Evolutionary conservation across 2,329 filamentous ascomycete species (phyloP), one percentile per base, ranked within the genome.

Genomic region (Magnaporthiopsis rhizophila): DNA sequence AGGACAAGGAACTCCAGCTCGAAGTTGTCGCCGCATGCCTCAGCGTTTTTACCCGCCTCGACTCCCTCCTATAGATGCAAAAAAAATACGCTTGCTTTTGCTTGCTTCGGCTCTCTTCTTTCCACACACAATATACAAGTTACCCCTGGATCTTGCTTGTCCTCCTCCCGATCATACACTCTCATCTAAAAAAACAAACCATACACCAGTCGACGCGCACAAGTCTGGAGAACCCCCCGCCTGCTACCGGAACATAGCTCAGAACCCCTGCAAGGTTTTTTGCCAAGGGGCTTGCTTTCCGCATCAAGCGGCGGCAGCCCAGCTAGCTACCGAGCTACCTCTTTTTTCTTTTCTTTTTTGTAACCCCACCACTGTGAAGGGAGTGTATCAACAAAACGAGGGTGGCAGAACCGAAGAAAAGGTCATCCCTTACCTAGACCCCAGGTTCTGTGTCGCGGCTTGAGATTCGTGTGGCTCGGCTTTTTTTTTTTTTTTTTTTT

Each of bases 11-110:
- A 75, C 83, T 98, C 72, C 95, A 98, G 77, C 84, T 99, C 69
- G 95, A 99, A 85, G 94, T 97, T 72, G 92, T 99, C 64, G 93
- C 95, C 63, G 95, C 95, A 70, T 98, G 95, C 77, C 80, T 99
- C 76, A 97, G 90, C 79, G 95, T 99, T 72, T 99, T 99, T 77
- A 99, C 95, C 68, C 87, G 94, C 74, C 89, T 99, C 72, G 95
- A 99, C 80, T 98, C 95, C 62, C 83, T 99, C 67, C 88, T 99
- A 75, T 99, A 85, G 80, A 66, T 63, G 50, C 56, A 13, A 45
- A 30, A 30, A 30, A 4, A 30, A 8, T n/a, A 15, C n/a, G 45
- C 45, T 21, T 26, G 26, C 26, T 26, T 26, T 30, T 30, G 30
- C 30, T 30, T 30, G 21, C 9, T 53, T 53, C 45, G 21, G 24